Percentiles rank a stretch among this genome's conserved stretches.
These are phyloP conservation scores for Psidium guajava DNA, from an alignment of 345 rosid species.

Conservation along the genomic window DNA sequence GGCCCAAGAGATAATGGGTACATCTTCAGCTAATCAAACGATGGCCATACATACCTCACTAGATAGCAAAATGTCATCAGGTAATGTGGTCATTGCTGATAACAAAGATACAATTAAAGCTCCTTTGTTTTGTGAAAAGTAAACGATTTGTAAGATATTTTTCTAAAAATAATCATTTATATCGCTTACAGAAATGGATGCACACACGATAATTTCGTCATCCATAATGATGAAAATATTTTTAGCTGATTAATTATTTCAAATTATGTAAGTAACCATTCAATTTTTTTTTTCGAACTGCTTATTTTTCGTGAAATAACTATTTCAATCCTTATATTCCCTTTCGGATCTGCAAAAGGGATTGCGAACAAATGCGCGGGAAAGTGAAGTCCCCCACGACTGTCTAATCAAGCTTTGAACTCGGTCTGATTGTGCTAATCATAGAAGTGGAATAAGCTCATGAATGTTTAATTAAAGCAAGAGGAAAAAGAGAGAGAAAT, in stretches of 20 bases:
- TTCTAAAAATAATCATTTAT: too few species aligned
- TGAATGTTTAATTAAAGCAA: background rate
- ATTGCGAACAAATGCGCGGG: slow-evolving; percentile 12
- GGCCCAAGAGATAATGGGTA: background rate
- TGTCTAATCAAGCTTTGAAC: slow-evolving; percentile 29
- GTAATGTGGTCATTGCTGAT: background rate
- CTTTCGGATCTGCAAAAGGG: background rate
- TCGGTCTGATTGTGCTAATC: background rate
- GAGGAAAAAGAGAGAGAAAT: background rate
- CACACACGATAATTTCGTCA: too few species aligned
- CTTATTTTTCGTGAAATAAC: too few species aligned
- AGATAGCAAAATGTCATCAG: background rate
- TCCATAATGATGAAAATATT: too few species aligned
- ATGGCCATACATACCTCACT: background rate
- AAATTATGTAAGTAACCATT: too few species aligned
- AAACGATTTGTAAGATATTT: too few species aligned
- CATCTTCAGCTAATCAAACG: background rate
- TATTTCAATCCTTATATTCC: background rate
- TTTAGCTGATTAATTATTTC: too few species aligned
- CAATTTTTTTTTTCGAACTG: too few species aligned
- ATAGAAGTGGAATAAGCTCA: background rate
- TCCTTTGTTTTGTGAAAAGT: too few species aligned
- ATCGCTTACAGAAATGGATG: too few species aligned
- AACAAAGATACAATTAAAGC: background rate
- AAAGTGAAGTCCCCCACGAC: slow-evolving; percentile 23